Conservation (phyloP, 1,284 basidiomycete genomes). For the Cryptococcus sp. region DNA sequence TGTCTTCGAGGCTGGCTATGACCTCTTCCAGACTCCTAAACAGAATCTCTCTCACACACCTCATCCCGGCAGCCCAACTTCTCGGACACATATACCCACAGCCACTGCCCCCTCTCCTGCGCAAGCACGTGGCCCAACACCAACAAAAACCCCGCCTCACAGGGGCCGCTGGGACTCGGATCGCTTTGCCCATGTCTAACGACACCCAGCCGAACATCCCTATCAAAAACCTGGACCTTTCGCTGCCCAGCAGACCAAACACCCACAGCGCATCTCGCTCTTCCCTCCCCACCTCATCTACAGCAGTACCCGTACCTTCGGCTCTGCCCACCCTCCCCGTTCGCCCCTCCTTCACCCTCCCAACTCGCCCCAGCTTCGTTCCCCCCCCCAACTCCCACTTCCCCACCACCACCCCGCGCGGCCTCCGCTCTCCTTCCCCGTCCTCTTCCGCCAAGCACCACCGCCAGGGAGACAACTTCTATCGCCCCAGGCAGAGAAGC, state of each 20-base stretch:
- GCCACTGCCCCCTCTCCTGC: neutral
- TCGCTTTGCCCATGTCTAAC: no score
- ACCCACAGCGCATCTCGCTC: neutral
- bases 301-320: neutral
- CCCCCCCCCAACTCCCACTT: neutral
- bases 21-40: no score
- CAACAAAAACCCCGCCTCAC: no score
- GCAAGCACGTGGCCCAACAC: neutral
- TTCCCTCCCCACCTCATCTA: neutral
- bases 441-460: neutral
- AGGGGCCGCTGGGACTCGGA: no score
- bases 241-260: slow-evolving; percentile 1
- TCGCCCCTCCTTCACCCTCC: neutral
- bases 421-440: slow-evolving; percentile 8
- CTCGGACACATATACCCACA: neutral
- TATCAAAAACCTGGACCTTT: neutral
- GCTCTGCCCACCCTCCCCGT: neutral
- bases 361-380: slow-evolving; percentile 10
- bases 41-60: neutral
- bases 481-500: neutral
- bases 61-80: neutral
- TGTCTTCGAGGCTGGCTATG: no score
- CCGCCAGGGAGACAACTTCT: slow-evolving; percentile 4
- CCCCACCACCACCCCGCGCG: neutral
- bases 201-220: neutral